Conservation (phyloP, 768 basidiomycete species). For the Cystobasidium tubakii region DNA sequence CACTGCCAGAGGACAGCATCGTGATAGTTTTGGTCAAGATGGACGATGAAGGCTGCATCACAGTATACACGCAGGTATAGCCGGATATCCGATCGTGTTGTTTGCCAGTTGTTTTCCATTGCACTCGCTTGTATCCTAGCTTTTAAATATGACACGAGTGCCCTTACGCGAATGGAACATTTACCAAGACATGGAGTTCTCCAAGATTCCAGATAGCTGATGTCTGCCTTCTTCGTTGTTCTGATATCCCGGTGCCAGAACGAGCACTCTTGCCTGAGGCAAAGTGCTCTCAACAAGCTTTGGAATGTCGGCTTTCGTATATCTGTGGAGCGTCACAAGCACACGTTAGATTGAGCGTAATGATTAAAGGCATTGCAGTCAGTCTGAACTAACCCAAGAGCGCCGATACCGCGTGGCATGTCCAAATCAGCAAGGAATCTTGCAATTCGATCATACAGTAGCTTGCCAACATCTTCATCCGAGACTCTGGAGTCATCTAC, state of each 20-base stretch:
- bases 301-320: constrained; percentile 59
- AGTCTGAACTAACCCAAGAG: constrained; percentile 64
- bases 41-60: not conserved
- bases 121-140: too few species aligned
- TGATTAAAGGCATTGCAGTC: too few species aligned
- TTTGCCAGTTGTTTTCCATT: too few species aligned
- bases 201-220: constrained; percentile 71
- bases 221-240: constrained; percentile 75
- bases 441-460: constrained; percentile 79
- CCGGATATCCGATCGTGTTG: too few species aligned
- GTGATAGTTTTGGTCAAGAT: not conserved
- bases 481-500: constrained; percentile 59
- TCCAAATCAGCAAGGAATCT: constrained; percentile 77
- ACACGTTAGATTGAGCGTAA: too few species aligned
- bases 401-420: constrained; percentile 77
- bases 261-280: constrained; percentile 77
- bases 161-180: too few species aligned
- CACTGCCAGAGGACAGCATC: not conserved
- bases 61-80: not conserved
- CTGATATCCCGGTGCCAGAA: constrained; percentile 83
- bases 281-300: constrained; percentile 82
- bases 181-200: constrained; percentile 47
- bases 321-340: constrained; percentile 34
- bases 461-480: constrained; percentile 68
- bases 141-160: too few species aligned